These are phyloP conservation scores for Auriscalpium orientale DNA, from an alignment of 768 basidiomycete genomes.

Conservation along the genomic window DNA sequence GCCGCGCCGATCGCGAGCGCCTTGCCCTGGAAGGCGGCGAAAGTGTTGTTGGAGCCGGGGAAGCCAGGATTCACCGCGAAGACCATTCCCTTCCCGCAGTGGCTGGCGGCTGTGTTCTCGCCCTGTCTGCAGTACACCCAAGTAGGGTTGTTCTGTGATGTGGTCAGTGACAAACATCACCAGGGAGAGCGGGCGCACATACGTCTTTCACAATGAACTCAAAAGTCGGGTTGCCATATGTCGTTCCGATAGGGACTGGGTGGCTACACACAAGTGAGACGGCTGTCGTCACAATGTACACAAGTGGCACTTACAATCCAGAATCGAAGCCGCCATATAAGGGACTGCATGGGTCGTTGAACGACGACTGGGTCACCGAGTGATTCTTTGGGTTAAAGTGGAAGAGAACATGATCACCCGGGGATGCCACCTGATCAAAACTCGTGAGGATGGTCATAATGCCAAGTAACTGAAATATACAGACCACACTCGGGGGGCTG, in stretches of 20 bases:
- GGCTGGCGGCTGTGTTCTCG: constrained; percentile 5
- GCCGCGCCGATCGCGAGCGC: constrained; percentile 1
- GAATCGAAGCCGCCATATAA: constrained; percentile 19
- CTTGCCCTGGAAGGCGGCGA: not conserved
- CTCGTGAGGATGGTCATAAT: not conserved
- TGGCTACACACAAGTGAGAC: constrained; percentile 9
- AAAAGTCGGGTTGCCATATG: constrained; percentile 8
- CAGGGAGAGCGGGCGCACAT: not conserved
- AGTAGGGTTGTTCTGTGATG: constrained; percentile 11
- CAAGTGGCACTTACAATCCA: constrained; percentile 20
- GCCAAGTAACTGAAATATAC: not conserved
- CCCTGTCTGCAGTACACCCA: constrained; percentile 22
- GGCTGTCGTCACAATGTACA: not conserved
- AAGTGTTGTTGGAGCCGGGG: not conserved
- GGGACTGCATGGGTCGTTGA: constrained; percentile 19
- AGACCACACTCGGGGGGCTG: constrained; percentile 1
- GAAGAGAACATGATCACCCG: constrained; percentile 19
- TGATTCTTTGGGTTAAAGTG: constrained; percentile 23
- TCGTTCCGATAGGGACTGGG: constrained; percentile 15
- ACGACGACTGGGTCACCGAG: constrained; percentile 23
- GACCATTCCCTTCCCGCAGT: constrained; percentile 23
- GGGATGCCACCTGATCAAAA: not conserved
- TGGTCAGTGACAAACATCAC: not conserved
- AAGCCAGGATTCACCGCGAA: constrained; percentile 21
- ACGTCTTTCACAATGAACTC: constrained; percentile 20